A percentile compares a stretch with the other conserved stretches of the same genome.
Evolutionary conservation across 1,284 basidiomycete species (phyloP).

Genomic region (Apiotrichum montevideense): DNA sequence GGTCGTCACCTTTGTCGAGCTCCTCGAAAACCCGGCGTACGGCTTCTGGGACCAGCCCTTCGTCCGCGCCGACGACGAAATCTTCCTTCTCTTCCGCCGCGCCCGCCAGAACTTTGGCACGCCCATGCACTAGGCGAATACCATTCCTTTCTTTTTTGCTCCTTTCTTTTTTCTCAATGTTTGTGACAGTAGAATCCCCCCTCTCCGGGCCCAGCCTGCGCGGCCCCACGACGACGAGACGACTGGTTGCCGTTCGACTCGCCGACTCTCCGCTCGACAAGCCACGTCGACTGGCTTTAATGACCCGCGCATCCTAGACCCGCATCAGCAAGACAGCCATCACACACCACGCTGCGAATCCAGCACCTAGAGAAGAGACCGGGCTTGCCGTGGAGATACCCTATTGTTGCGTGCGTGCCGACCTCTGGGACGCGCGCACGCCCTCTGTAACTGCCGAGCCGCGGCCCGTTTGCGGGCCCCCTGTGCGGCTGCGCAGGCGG

Average conservation of each 20-base stretch:
- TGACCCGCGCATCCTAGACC: background rate
- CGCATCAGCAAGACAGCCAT: background rate
- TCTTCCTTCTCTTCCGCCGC: conserved; percentile 36
- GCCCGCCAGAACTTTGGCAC: conserved; percentile 24
- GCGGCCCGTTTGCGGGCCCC: background rate
- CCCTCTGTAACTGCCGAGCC: conserved; percentile 8
- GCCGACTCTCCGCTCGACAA: conserved; percentile 1
- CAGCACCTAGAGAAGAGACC: conserved; percentile 4
- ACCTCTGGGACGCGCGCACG: too few species aligned
- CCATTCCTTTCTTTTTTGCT: conserved; percentile 1
- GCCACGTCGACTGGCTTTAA: conserved; percentile 3
- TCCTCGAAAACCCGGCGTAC: conserved; percentile 43
- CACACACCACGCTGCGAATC: background rate
- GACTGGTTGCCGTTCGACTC: background rate
- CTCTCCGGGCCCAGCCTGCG: background rate
- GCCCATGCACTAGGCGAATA: conserved; percentile 14
- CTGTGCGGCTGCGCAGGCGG: background rate
- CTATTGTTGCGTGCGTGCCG: background rate
- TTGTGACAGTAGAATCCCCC: conserved; percentile 24
- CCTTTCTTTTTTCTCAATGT: conserved; percentile 14
- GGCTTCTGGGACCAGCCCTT: conserved; percentile 48
- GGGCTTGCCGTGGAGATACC: conserved; percentile 6
- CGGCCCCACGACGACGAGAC: background rate
- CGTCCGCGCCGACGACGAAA: conserved; percentile 42
- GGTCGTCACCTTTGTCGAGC: conserved; percentile 84